These are phyloP conservation scores for Umbellularia californica DNA, from an alignment of 164 flowering plant genomes.

Conservation along the genomic window DNA sequence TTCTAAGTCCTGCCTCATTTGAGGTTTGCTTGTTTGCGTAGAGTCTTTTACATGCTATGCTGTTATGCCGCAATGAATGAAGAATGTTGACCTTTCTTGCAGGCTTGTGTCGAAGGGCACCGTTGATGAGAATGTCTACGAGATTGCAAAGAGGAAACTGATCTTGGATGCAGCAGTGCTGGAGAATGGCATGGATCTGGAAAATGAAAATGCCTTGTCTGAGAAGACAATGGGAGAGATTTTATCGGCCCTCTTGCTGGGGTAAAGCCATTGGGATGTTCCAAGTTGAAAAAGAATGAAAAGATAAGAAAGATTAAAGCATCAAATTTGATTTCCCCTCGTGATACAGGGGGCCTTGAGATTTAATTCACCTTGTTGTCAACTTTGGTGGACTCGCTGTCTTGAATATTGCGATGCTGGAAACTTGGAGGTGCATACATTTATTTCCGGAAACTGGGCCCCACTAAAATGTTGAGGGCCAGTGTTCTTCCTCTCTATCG, in stretches of 20 bases:
- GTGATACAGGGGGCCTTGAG: not conserved
- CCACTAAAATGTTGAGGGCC: too few species aligned
- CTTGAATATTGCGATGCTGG: not conserved
- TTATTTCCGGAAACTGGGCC: too few species aligned
- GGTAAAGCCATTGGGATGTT: conserved; percentile 8
- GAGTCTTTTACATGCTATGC: not conserved
- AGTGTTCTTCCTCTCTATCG: not conserved
- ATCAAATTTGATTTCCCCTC: not conserved
- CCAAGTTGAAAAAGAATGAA: not conserved
- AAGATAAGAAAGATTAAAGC: too few species aligned
- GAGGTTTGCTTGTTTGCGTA: not conserved
- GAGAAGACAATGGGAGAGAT: conserved; percentile 97
- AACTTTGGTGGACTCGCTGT: not conserved
- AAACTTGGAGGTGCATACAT: not conserved
- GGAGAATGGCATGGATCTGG: conserved; percentile 60
- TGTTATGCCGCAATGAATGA: not conserved
- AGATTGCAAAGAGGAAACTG: conserved; percentile 91
- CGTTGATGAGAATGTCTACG: conserved; percentile 89
- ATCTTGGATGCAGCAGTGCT: conserved; percentile 88
- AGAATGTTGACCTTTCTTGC: conserved; percentile 9
- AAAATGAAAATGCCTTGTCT: conserved; percentile 41
- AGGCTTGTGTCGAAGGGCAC: conserved; percentile 91
- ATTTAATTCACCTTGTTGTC: not conserved
- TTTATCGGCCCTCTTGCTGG: conserved; percentile 62
- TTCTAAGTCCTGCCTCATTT: not conserved